Evolutionary conservation across 345 rosid species (phyloP), one percentile per base, ranked within the genome.

Genomic region (Sisymbrium altissimum): DNA sequence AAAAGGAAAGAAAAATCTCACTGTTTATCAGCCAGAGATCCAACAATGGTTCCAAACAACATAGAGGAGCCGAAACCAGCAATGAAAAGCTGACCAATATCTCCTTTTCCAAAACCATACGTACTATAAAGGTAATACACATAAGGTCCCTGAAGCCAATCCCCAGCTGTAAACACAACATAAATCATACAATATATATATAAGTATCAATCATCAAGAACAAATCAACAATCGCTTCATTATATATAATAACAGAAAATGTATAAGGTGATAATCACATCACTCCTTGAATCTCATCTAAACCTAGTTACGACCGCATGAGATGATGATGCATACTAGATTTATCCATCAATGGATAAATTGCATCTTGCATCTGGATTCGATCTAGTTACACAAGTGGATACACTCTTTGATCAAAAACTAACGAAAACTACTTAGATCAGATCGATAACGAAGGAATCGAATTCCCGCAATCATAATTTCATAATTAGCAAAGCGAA

Each of bases 11-110:
- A 54, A 2, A 41, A 48, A 29, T 46, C 91, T 88, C 78, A 91
- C 98, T 88, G 97, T 82, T 91, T 88, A 73, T 94, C 98, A 35
- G 98, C 98, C 9, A 94, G 84, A 73, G 98, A 94, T 66, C 98
- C 98, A 54, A 94, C 98, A 73, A 94, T 88, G 50, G 98, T 94
- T 60, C 97, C 98, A 33, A 94, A 94, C 75, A 94, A 78, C 97
- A 94, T 89, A 7, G 98, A 94, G n/a, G 98, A 93, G 54, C 98
- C 98, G 79, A 93, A 93, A 64, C 98, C 97, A 80, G 98, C 98
- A 64, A 93, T 93, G 79, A 93, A 93, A 49, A 93, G 93, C 82
- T 88, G 98, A 1, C 98, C 97, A 9, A 91, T 93, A 49, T 93
- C 97, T 53, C 94, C 89, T 81, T 89, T 91, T 33, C 92, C 89